A percentile compares a stretch with the other conserved stretches of the same genome.
phyloP scores from a whole-genome alignment of 306 rosid species.

The Malus orientalis region DNA sequence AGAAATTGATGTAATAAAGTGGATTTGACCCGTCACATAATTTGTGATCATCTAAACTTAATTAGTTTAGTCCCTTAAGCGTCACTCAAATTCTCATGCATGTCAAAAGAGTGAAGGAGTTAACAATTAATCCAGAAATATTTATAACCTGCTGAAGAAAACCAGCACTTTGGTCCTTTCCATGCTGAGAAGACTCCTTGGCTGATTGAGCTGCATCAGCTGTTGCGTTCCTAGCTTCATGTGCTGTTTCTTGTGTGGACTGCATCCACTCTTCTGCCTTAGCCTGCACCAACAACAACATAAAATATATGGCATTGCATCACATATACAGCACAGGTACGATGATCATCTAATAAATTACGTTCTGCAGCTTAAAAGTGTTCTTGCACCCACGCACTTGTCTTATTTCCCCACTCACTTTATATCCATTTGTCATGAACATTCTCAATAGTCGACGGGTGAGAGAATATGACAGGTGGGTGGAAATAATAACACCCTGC shows the following conservation, averaged over 20 bases:
- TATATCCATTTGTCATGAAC: background rate
- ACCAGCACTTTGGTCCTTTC: slow-evolving; percentile 42
- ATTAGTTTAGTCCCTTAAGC: background rate
- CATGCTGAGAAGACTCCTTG: slow-evolving; percentile 18
- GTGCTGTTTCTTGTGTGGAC: slow-evolving; percentile 31
- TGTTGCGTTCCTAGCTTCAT: slow-evolving; percentile 27
- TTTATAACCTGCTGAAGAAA: slow-evolving; percentile 43
- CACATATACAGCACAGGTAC: background rate
- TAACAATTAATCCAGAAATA: background rate
- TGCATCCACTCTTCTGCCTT: slow-evolving; percentile 22
- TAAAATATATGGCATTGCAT: background rate
- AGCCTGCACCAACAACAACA: slow-evolving; percentile 4
- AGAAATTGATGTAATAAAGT: background rate
- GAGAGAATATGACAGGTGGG: background rate
- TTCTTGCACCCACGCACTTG: background rate
- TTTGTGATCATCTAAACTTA: background rate
- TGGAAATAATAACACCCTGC: background rate
- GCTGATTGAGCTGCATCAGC: slow-evolving; percentile 29
- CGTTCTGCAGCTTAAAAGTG: background rate
- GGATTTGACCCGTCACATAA: background rate
- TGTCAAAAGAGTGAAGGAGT: background rate
- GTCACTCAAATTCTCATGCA: background rate
- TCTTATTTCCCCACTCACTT: background rate
- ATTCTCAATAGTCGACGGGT: background rate
- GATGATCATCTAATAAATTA: background rate